These are phyloP conservation scores for Ophiocordyceps camponoti-rufipedis DNA, from an alignment of 2,329 filamentous ascomycete genomes.

Conservation along the genomic window DNA sequence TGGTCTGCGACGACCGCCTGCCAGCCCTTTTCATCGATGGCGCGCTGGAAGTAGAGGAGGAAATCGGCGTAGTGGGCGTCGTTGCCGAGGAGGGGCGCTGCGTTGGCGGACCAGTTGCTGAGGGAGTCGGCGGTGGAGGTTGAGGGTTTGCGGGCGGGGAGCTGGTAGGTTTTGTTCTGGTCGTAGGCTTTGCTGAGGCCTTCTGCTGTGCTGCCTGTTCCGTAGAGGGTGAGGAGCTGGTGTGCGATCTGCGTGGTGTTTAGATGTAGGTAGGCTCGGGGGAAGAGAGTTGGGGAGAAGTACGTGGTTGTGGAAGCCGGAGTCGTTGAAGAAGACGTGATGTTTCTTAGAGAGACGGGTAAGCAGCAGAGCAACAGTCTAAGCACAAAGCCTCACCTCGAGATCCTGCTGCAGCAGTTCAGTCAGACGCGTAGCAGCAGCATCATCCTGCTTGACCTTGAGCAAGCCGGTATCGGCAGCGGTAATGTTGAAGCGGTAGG, in stretches of 20 bases:
- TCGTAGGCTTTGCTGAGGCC: slow-evolving; percentile 47
- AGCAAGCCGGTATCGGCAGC: slow-evolving; percentile 32
- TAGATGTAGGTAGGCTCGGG: neutral
- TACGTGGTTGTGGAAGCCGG: slow-evolving; percentile 69
- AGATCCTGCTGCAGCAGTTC: slow-evolving; percentile 62
- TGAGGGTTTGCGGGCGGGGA: slow-evolving; percentile 20
- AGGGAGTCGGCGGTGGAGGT: slow-evolving; percentile 18
- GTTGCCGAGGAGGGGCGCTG: slow-evolving; percentile 45
- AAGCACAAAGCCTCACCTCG: slow-evolving; percentile 19
- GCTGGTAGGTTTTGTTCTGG: slow-evolving; percentile 48
- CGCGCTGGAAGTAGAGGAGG: slow-evolving; percentile 54
- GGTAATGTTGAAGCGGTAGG: slow-evolving; percentile 27
- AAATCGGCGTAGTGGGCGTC: slow-evolving; percentile 51
- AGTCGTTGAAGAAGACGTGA: slow-evolving; percentile 64
- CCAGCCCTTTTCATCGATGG: slow-evolving; percentile 48
- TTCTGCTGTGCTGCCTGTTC: slow-evolving; percentile 45
- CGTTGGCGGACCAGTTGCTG: slow-evolving; percentile 32
- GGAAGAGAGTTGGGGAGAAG: neutral
- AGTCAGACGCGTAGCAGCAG: slow-evolving; percentile 43
- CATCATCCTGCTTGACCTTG: slow-evolving; percentile 27
- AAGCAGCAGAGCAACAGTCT: neutral
- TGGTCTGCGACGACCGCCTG: slow-evolving; percentile 44
- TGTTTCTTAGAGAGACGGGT: slow-evolving; percentile 19
- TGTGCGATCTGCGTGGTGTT: slow-evolving; percentile 37
- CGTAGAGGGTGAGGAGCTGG: slow-evolving; percentile 58